Percentiles rank a stretch among this genome's conserved stretches.
These are phyloP conservation scores for Pythium chondricola DNA, from an alignment of 352 stramenopile genomes.

Conservation along the genomic window DNA sequence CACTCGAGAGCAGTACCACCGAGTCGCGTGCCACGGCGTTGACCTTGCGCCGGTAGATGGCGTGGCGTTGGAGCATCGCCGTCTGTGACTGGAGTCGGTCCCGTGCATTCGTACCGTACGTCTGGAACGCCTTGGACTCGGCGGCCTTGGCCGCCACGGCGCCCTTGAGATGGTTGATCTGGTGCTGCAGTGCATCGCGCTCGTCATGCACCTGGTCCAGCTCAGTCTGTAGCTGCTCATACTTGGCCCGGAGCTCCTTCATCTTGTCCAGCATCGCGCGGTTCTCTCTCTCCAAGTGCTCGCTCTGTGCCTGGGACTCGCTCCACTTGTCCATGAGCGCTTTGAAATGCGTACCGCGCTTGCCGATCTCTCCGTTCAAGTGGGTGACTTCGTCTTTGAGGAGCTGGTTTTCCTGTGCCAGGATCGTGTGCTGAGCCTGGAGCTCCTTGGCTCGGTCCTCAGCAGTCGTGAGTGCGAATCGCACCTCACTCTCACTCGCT, in stretches of 20 bases:
- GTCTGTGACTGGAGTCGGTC: constrained; percentile 58
- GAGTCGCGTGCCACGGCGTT: constrained; percentile 36
- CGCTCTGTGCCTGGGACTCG: constrained; percentile 51
- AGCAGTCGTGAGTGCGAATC: constrained; percentile 28
- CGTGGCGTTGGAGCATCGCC: constrained; percentile 43
- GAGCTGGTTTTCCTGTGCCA: constrained; percentile 47
- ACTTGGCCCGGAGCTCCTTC: constrained; percentile 31
- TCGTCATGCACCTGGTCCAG: constrained; percentile 47
- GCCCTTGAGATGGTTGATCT: constrained; percentile 67
- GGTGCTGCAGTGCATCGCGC: constrained; percentile 55
- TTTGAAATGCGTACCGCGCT: constrained; percentile 52
- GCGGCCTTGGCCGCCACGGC: constrained; percentile 61
- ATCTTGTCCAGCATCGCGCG: constrained; percentile 47
- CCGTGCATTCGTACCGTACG: constrained; percentile 52
- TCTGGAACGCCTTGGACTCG: constrained; percentile 65
- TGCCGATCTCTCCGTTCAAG: constrained; percentile 45
- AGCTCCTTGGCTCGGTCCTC: constrained; percentile 43
- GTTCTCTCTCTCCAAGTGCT: constrained; percentile 48
- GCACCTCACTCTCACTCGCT: constrained; percentile 28
- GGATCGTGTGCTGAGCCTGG: constrained; percentile 36
- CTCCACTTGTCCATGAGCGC: constrained; percentile 71
- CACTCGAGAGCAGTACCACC: constrained; percentile 26
- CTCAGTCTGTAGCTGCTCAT: constrained; percentile 31
- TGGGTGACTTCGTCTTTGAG: constrained; percentile 47
- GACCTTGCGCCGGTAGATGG: constrained; percentile 45